These are phyloP conservation scores for Claviceps maximensis DNA, from an alignment of 2,329 filamentous ascomycete species.

Conservation along the genomic window DNA sequence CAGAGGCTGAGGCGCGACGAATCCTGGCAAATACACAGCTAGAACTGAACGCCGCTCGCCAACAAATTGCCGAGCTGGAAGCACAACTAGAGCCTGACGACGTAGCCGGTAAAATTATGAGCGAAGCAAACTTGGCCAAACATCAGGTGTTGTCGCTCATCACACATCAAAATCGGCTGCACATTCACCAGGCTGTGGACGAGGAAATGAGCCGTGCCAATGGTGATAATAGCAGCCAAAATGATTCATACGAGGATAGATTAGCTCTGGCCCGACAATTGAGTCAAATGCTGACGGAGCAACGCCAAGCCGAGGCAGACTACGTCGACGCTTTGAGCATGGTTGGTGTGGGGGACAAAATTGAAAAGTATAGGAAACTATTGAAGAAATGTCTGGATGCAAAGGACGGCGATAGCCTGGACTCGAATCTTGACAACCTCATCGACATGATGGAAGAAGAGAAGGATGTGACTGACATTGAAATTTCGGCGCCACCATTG, in stretches of 20 bases:
- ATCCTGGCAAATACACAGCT: conserved; percentile 53
- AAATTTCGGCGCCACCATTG: conserved; percentile 14
- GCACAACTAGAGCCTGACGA: conserved; percentile 42
- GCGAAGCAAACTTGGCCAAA: conserved; percentile 37
- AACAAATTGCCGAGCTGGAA: conserved; percentile 46
- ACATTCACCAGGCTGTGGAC: conserved; percentile 39
- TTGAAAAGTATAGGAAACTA: conserved; percentile 58
- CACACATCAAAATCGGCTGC: conserved; percentile 38
- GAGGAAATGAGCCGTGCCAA: conserved; percentile 36
- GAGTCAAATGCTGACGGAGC: conserved; percentile 41
- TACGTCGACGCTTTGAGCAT: conserved; percentile 56
- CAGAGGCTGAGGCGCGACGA: conserved; percentile 53
- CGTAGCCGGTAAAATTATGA: conserved; percentile 33
- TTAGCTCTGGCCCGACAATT: conserved; percentile 46
- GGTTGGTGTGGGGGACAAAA: conserved; percentile 59
- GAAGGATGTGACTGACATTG: conserved; percentile 29
- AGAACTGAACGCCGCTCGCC: conserved; percentile 48
- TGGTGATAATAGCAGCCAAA: conserved; percentile 26
- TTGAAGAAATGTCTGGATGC: conserved; percentile 56
- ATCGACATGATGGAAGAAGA: conserved; percentile 53
- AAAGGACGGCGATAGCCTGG: conserved; percentile 53
- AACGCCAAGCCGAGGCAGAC: conserved; percentile 48
- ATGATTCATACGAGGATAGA: conserved; percentile 40
- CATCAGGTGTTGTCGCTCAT: conserved; percentile 36
- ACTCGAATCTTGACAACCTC: conserved; percentile 47